Evolutionary conservation across 2,329 filamentous ascomycete species (phyloP), one percentile per base, ranked within the genome.

Genomic region (Acephala macrosclerotiorum): DNA sequence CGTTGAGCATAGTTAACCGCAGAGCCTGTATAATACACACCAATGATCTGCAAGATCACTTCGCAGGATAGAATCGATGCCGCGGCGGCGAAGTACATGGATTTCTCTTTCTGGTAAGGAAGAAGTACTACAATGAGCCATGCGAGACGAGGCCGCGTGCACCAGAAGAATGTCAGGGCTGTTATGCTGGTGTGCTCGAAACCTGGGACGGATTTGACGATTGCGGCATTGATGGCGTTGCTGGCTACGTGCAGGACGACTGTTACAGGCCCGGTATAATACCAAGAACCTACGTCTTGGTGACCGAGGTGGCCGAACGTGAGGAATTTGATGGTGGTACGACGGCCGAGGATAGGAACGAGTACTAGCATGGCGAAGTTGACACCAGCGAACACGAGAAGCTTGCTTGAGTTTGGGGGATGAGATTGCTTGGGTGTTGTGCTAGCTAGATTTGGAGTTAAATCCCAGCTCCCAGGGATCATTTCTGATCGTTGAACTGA

Each of bases 201-300:
- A 2, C 53, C 53, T 18, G 25, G 1, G 26, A 36, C 36, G 29
- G n/a, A n/a, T 57, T 57, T 57, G 53, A 57, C 16, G 33, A 57
- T 57, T 20, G 26, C 12, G 20, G 53, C 53, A 20, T 57, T 57
- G 53, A 57, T 36, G 6, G 53, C 53, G 16, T 57, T 57, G 53
- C 53, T 57, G 18, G 12, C 29, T 18, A 57, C 11, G n/a, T 57
- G 53, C 1, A 57, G 29, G 8, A 8, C 26, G 29, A 36, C 26
- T n/a, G 26, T 26, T 1, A 57, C 5, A 14, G 38, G 38, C 4
- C 12, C 12, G 18, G 38, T 42, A 12, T 42, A 42, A 12, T 42
- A 42, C 12, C 12, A 42, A n/a, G 12, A n/a, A 4, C 12, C 4
- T 6, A 12, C 4, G 4, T 42, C 12, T 42, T 16, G 12, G 18